These are phyloP conservation scores for Penicillium cataractarum DNA, from an alignment of 495 filamentous ascomycete genomes.

Conservation along the genomic window DNA sequence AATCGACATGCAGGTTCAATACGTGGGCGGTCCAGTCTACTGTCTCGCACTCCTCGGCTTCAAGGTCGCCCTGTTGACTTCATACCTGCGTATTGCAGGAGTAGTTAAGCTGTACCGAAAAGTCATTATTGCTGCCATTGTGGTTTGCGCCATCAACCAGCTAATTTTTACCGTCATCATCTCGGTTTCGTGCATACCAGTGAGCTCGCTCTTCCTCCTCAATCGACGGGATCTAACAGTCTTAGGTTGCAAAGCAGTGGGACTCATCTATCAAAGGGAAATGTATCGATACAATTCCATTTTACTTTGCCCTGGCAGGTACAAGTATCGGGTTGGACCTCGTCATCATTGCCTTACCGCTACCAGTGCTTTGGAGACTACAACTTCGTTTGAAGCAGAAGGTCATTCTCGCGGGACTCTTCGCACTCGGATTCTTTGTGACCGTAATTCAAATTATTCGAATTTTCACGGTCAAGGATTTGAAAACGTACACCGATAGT, in stretches of 20 bases:
- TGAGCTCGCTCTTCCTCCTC: not conserved
- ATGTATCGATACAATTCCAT: not conserved
- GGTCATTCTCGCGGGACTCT: not conserved
- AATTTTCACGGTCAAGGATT: constrained; percentile 50
- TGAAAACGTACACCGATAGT: constrained; percentile 49
- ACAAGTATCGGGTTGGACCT: not conserved
- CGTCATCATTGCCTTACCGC: not conserved
- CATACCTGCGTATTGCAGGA: constrained; percentile 53
- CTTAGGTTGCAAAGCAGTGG: not conserved
- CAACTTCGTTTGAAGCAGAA: not conserved
- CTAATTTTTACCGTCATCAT: not conserved
- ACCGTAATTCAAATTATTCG: constrained; percentile 32
- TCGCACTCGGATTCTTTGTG: not conserved
- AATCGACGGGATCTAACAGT: not conserved
- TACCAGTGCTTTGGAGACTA: not conserved
- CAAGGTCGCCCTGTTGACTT: constrained; percentile 53
- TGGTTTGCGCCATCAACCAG: not conserved
- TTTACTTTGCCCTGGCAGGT: not conserved
- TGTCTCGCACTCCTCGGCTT: constrained; percentile 49
- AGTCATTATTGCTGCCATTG: not conserved
- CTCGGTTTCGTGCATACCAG: not conserved
- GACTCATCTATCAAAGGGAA: not conserved
- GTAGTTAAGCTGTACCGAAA: constrained; percentile 43
- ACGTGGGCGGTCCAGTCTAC: constrained; percentile 33
- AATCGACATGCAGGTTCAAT: not conserved